These are phyloP conservation scores for Arthrobotrys entomopaga DNA, from an alignment of 2,329 filamentous ascomycete genomes.

Conservation along the genomic window DNA sequence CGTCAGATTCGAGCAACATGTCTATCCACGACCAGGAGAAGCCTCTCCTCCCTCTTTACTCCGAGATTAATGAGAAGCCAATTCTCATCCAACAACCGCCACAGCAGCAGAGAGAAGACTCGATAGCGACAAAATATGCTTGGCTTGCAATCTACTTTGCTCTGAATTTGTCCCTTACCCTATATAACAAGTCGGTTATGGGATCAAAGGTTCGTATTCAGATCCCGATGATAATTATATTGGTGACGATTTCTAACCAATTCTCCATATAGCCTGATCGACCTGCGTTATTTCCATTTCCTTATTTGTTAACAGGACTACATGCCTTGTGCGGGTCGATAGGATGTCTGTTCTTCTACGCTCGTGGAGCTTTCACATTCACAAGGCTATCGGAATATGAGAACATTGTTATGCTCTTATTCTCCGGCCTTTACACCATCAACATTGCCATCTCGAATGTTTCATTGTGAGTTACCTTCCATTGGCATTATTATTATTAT, in stretches of 20 bases:
- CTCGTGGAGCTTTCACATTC: conserved; percentile 67
- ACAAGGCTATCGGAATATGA: conserved; percentile 67
- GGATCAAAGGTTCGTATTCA: conserved; percentile 59
- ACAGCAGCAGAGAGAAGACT: conserved; percentile 52
- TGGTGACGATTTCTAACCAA: conserved; percentile 61
- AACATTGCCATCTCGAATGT: conserved; percentile 74
- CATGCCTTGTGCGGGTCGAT: conserved; percentile 69
- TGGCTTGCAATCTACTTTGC: conserved; percentile 68
- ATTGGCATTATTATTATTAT: too few species aligned
- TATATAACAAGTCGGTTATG: conserved; percentile 71
- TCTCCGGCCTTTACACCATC: conserved; percentile 71
- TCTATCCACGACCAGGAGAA: conserved; percentile 52
- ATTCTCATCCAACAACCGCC: conserved; percentile 17
- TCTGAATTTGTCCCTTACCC: conserved; percentile 66
- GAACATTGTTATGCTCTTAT: conserved; percentile 69
- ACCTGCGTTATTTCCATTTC: conserved; percentile 66
- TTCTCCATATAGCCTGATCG: conserved; percentile 30
- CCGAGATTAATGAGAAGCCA: conserved; percentile 51
- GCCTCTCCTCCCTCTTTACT: conserved; percentile 50
- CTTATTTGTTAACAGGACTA: conserved; percentile 71
- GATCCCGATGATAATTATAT: background rate
- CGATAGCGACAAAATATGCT: conserved; percentile 63
- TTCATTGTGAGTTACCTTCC: conserved; percentile 65
- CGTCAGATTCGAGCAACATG: conserved; percentile 54
- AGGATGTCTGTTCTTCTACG: conserved; percentile 68